A percentile compares a stretch with the other conserved stretches of the same genome.
Evolutionary conservation across 331 rosid species (phyloP).

Genomic region (Stylosanthes scabra): DNA sequence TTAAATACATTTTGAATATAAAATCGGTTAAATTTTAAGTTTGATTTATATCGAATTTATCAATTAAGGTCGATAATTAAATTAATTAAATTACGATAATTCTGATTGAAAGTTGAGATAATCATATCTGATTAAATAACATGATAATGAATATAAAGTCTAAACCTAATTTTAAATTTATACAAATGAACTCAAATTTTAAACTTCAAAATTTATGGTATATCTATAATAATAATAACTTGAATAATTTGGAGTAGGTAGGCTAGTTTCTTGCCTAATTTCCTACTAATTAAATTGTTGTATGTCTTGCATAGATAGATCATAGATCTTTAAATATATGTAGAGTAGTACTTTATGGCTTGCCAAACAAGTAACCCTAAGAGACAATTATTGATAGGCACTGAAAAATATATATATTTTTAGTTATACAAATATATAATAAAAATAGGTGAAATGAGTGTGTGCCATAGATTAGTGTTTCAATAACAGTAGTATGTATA

Average conservation of each 20-base stretch:
- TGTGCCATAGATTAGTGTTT: conserved; percentile 13
- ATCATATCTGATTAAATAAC: too few relatives aligned
- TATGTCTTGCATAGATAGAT: conserved; percentile 23
- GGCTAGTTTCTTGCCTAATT: conserved; percentile 20
- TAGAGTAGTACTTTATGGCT: conserved; percentile 4
- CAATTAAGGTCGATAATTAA: too few relatives aligned
- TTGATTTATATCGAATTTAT: too few relatives aligned
- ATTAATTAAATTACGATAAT: too few relatives aligned
- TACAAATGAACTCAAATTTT: neutral
- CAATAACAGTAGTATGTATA: neutral
- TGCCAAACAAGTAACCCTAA: conserved; percentile 33
- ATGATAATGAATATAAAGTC: too few relatives aligned
- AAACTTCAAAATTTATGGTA: neutral
- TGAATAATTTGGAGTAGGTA: conserved; percentile 22
- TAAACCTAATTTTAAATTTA: too few relatives aligned
- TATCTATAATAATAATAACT: neutral
- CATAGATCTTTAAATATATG: conserved; percentile 1
- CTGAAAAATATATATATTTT: neutral
- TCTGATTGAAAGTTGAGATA: too few relatives aligned
- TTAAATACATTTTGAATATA: too few relatives aligned
- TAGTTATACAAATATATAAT: neutral
- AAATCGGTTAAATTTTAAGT: too few relatives aligned
- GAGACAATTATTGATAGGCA: conserved; percentile 8
- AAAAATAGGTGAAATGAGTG: neutral
- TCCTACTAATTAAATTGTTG: neutral